Conservation (phyloP, 2,329 filamentous ascomycete species). For the Elsinoe fawcettii region DNA sequence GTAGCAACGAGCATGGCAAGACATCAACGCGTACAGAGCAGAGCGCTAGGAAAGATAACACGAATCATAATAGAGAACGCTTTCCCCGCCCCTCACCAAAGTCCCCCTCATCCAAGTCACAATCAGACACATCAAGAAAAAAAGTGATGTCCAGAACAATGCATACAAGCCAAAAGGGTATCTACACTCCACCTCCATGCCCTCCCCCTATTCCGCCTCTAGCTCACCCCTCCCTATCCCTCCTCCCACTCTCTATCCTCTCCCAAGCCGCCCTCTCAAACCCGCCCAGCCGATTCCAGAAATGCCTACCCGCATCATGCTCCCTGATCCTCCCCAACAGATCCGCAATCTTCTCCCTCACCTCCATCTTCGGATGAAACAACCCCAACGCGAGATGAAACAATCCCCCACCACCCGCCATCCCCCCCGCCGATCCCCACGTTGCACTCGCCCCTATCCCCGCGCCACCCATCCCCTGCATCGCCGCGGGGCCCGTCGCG, state of each 20-base stretch:
- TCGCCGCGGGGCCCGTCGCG: slow-evolving; percentile 14
- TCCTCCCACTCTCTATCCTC: slow-evolving; percentile 61
- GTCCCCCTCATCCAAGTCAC: too few relatives aligned
- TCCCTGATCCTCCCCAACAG: slow-evolving; percentile 73
- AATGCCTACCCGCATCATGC: slow-evolving; percentile 87
- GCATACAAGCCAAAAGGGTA: neutral
- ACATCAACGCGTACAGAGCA: neutral
- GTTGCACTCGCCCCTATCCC: slow-evolving; percentile 17
- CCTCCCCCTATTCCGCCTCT: neutral
- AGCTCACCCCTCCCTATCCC: slow-evolving; percentile 22
- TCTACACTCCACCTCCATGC: neutral
- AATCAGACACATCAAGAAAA: too few relatives aligned
- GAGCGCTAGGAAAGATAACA: neutral
- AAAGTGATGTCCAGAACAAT: neutral
- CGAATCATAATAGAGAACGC: neutral
- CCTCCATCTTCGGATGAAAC: slow-evolving; percentile 79
- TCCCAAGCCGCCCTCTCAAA: slow-evolving; percentile 85
- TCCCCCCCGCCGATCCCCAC: slow-evolving; percentile 51
- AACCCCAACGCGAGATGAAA: slow-evolving; percentile 88
- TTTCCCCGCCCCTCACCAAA: too few relatives aligned
- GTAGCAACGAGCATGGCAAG: neutral
- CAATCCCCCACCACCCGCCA: slow-evolving; percentile 76
- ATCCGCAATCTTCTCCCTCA: slow-evolving; percentile 68
- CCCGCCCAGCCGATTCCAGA: slow-evolving; percentile 77
- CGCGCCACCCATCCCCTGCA: slow-evolving; percentile 18